Conservation (phyloP, 306 rosid genomes). For the Quercus suber region DNA sequence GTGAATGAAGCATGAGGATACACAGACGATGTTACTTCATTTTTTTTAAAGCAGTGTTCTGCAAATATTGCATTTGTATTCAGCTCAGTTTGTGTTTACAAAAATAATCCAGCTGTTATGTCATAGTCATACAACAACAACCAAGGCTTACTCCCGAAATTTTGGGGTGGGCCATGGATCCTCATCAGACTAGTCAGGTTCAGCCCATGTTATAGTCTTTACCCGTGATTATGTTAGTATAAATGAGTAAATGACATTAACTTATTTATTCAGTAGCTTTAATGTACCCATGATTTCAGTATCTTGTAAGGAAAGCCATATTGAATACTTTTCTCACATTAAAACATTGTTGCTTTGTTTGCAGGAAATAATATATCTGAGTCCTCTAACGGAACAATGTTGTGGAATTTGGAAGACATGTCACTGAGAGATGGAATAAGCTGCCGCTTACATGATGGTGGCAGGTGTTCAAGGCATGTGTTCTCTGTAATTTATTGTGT, state of each 20-base stretch:
- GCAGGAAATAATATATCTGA: not conserved
- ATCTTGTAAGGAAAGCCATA: not conserved
- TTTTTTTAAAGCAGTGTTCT: not conserved
- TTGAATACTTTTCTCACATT: not conserved
- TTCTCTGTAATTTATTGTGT: constrained; percentile 3
- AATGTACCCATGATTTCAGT: not conserved
- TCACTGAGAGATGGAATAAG: not conserved
- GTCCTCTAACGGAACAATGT: not conserved
- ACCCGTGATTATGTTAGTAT: no score
- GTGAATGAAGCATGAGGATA: not conserved
- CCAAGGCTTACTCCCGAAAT: no score
- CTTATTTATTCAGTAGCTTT: not conserved
- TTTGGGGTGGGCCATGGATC: no score
- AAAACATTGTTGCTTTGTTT: not conserved
- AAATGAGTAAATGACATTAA: not conserved
- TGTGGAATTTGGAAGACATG: not conserved
- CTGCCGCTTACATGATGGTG: not conserved
- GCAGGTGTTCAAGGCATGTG: not conserved
- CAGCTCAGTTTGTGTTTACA: not conserved
- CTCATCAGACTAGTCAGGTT: no score
- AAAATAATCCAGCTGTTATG: not conserved
- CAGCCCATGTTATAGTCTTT: no score
- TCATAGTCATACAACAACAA: not conserved
- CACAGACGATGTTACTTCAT: not conserved
- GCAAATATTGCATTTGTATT: not conserved